Conservation (phyloP, 2,329 filamentous ascomycete genomes). For the Aspergillus sp. region DNA sequence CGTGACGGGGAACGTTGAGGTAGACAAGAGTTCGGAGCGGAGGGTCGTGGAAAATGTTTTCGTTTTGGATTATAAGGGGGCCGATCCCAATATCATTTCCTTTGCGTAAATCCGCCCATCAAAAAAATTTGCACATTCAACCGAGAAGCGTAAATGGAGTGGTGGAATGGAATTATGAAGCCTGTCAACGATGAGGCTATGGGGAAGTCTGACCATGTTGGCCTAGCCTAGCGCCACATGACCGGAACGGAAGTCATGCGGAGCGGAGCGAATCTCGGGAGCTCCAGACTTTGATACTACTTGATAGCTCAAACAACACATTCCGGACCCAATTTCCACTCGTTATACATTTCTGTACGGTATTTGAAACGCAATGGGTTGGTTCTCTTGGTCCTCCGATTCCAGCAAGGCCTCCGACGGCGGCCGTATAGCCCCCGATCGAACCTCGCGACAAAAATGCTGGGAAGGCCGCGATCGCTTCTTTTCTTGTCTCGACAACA, state of each 20-base stretch:
- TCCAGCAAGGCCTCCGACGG: conserved; percentile 52
- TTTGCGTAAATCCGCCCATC: not conserved
- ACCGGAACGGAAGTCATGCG: conserved; percentile 17
- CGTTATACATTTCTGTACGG: not conserved
- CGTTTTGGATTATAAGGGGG: not conserved
- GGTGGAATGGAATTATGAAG: not conserved
- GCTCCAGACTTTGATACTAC: not conserved
- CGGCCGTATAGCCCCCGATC: conserved; percentile 77
- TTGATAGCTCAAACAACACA: not conserved
- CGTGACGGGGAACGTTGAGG: not conserved
- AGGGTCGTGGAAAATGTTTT: not conserved
- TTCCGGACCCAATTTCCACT: not conserved
- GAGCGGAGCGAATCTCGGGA: conserved; percentile 14
- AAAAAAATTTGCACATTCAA: not conserved
- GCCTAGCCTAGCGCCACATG: conserved; percentile 20
- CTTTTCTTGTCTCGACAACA: conserved; percentile 81
- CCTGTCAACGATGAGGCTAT: not conserved
- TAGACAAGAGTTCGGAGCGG: not conserved
- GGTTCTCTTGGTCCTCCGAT: conserved; percentile 50
- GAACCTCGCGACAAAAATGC: conserved; percentile 77
- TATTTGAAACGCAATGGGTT: conserved; percentile 44
- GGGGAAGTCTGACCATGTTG: conserved; percentile 7
- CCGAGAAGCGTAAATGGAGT: not conserved
- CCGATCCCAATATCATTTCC: not conserved
- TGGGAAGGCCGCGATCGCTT: conserved; percentile 88